Conservation (phyloP, 352 stramenopile genomes). For the Halophytophthora polymorphica region DNA sequence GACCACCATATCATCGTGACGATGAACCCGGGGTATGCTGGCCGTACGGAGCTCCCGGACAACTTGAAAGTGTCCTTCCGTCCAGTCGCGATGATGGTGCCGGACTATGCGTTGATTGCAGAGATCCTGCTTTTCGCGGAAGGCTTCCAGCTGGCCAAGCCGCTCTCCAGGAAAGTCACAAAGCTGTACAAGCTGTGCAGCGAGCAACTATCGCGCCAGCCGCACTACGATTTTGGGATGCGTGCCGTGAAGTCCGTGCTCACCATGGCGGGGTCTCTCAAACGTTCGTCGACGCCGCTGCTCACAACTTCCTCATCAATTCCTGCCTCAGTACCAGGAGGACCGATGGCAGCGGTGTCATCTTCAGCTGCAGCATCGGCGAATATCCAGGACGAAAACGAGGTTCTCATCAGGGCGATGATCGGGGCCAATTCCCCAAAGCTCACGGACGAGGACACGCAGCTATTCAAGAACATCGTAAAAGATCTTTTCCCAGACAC, state of each 20-base stretch:
- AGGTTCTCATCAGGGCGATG: conserved; percentile 94
- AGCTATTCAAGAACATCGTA: conserved; percentile 88
- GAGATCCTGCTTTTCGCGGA: conserved; percentile 84
- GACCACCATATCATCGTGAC: conserved; percentile 86
- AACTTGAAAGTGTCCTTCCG: conserved; percentile 86
- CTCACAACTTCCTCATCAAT: background rate
- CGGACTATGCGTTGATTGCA: conserved; percentile 80
- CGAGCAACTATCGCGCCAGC: conserved; percentile 81
- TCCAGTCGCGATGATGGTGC: conserved; percentile 88
- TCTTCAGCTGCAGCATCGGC: conserved; percentile 11
- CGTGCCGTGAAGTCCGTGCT: conserved; percentile 80
- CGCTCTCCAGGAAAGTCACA: conserved; percentile 64
- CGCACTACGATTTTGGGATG: conserved; percentile 90
- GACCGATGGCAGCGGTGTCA: background rate
- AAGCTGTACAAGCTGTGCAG: conserved; percentile 84
- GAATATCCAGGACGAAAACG: conserved; percentile 37
- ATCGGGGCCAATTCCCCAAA: conserved; percentile 91
- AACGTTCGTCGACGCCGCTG: conserved; percentile 23
- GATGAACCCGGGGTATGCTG: conserved; percentile 86
- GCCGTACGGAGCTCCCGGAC: conserved; percentile 78
- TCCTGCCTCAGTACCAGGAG: background rate
- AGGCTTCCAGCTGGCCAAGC: conserved; percentile 66
- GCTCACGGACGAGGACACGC: conserved; percentile 86
- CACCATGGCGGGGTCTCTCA: conserved; percentile 69
- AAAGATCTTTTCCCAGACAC: conserved; percentile 82